Percentiles rank a stretch among this genome's conserved stretches.
These are phyloP conservation scores for Pleurozium schreberi DNA, from an alignment of 225 moss, liverwort and hornwort species.

Conservation along the genomic window DNA sequence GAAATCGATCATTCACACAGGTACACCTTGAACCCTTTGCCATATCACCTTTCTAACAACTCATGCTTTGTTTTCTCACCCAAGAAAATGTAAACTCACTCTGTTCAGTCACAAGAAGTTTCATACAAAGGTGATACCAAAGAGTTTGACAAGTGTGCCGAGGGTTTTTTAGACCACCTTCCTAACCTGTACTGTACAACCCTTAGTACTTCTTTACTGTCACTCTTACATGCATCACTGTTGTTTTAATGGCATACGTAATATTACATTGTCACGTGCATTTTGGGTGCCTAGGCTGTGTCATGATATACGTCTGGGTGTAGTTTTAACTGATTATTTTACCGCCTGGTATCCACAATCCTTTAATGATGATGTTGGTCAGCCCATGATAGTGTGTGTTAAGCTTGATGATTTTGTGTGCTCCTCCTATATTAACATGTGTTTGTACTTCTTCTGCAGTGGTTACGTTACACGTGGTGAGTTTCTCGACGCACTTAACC, in stretches of 20 bases:
- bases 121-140: not conserved
- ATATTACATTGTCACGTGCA: not conserved
- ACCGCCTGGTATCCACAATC: not conserved
- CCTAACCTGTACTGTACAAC: not conserved
- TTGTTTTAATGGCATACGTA: too few relatives aligned
- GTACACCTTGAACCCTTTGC: not conserved
- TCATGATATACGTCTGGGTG: not conserved
- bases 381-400: not conserved
- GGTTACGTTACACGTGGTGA: conserved; percentile 34
- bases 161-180: not conserved
- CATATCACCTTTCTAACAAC: not conserved
- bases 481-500: conserved; percentile 36
- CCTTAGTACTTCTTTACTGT: not conserved
- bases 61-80: not conserved
- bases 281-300: not conserved
- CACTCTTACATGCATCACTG: not conserved
- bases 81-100: not conserved
- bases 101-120: not conserved
- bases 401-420: not conserved
- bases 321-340: not conserved
- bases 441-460: conserved; percentile 13
- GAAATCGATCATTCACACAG: conserved; percentile 36
- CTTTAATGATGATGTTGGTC: not conserved
- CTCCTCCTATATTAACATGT: not conserved
- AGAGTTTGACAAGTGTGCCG: not conserved